Percentiles rank a stretch among this genome's conserved stretches.
Conservation (phyloP, 441 rosid genomes). For the Macaranga tanarius region DNA sequence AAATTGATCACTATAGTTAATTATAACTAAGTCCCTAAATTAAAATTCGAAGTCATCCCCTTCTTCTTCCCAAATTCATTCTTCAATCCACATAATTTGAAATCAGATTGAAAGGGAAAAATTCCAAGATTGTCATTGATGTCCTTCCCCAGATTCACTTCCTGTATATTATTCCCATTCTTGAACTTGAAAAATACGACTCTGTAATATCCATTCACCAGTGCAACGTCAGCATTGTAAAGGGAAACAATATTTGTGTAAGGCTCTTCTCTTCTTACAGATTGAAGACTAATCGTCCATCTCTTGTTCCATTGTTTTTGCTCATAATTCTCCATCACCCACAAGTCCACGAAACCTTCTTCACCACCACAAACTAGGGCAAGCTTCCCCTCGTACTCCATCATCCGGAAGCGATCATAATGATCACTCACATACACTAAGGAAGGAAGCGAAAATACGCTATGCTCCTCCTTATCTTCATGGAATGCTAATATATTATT, state of each 20-base stretch:
- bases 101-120: slow-evolving; percentile 15
- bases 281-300: not conserved
- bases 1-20: too few species aligned
- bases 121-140: not conserved
- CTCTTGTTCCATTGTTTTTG: slow-evolving; percentile 12
- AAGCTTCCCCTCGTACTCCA: slow-evolving; percentile 23
- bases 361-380: not conserved
- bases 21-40: too few species aligned
- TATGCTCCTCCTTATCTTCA: not conserved
- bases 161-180: not conserved
- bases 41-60: too few species aligned
- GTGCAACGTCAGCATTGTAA: slow-evolving; percentile 14
- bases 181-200: slow-evolving; percentile 19
- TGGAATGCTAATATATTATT: slow-evolving; percentile 12
- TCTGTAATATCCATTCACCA: not conserved
- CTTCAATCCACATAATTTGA: not conserved
- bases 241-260: not conserved
- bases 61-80: not conserved
- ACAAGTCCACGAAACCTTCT: slow-evolving; percentile 11
- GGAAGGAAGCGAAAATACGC: slow-evolving; percentile 12
- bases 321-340: slow-evolving; percentile 15
- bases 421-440: not conserved
- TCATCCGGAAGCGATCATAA: not conserved
- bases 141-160: too few species aligned
- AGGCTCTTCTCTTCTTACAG: not conserved